A percentile compares a stretch with the other conserved stretches of the same genome.
Conservation (phyloP, 106 monocot genomes). For the Allium cepa region DNA sequence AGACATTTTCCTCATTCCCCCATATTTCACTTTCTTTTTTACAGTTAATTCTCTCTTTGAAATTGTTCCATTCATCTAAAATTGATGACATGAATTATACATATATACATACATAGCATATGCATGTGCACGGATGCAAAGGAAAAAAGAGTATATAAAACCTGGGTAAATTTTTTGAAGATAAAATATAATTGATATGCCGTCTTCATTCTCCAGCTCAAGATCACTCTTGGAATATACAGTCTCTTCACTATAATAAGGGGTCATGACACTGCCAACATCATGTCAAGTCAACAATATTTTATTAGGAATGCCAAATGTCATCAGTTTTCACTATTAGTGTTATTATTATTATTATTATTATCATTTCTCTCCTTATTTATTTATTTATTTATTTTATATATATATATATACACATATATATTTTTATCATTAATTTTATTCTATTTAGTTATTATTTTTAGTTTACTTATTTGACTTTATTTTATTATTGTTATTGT, state of each 20-base stretch:
- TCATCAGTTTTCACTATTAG: not conserved
- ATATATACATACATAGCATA: too few relatives aligned
- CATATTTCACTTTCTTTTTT: constrained; percentile 83
- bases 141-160: constrained; percentile 11
- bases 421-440: too few relatives aligned
- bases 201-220: constrained; percentile 99
- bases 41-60: constrained; percentile 92
- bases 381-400: too few relatives aligned
- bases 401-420: too few relatives aligned
- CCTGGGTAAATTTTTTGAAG: constrained; percentile 99
- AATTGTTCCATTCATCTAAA: constrained; percentile 98
- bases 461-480: too few relatives aligned
- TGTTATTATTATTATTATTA: too few relatives aligned
- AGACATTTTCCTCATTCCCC: constrained; percentile 93
- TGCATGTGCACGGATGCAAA: not conserved
- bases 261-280: constrained; percentile 86
- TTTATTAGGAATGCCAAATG: not conserved
- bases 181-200: constrained; percentile 95
- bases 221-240: constrained; percentile 93
- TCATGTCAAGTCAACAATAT: not conserved
- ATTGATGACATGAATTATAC: not conserved
- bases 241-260: constrained; percentile 97
- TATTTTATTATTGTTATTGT: too few relatives aligned
- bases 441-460: not conserved
- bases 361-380: too few relatives aligned